Conservation (phyloP, 169 alveolate species). For the Eimeria acervulina region DNA sequence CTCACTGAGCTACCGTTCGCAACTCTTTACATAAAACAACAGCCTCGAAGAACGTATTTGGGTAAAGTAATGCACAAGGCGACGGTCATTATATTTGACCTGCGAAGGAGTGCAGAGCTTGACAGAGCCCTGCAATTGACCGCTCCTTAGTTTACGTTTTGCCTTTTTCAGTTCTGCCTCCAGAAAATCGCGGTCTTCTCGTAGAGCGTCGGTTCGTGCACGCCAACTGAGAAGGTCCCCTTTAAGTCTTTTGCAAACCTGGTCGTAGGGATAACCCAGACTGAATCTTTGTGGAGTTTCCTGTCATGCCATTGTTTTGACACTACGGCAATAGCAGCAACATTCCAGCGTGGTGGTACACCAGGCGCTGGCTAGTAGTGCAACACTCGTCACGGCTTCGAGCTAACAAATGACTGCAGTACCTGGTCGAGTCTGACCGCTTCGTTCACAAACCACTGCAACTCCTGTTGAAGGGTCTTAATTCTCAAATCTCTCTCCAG, state of each 20-base stretch:
- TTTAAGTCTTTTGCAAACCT: conserved; percentile 80
- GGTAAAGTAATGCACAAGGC: neutral
- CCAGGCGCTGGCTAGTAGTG: neutral
- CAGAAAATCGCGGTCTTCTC: conserved; percentile 84
- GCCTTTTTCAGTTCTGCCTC: conserved; percentile 79
- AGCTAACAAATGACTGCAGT: neutral
- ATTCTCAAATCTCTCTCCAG: conserved; percentile 52
- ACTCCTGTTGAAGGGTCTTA: conserved; percentile 75
- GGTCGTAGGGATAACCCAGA: neutral
- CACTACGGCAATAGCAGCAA: neutral
- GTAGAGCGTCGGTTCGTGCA: conserved; percentile 82
- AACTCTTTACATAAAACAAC: neutral
- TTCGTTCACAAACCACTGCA: conserved; percentile 85
- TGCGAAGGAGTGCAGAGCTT: neutral
- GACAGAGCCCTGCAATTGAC: neutral
- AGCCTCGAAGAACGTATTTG: neutral
- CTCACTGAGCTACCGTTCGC: neutral
- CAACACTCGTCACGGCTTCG: neutral
- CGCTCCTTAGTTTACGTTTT: conserved; percentile 26
- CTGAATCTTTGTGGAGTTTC: neutral
- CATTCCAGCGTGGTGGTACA: neutral
- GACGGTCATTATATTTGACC: neutral
- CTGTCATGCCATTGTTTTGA: neutral
- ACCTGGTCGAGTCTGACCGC: conserved; percentile 84
- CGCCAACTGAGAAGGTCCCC: conserved; percentile 80